Percentiles rank a stretch among this genome's conserved stretches.
Conservation (phyloP, 108 stramenopile genomes). For the Aureococcus anophagefferens region DNA sequence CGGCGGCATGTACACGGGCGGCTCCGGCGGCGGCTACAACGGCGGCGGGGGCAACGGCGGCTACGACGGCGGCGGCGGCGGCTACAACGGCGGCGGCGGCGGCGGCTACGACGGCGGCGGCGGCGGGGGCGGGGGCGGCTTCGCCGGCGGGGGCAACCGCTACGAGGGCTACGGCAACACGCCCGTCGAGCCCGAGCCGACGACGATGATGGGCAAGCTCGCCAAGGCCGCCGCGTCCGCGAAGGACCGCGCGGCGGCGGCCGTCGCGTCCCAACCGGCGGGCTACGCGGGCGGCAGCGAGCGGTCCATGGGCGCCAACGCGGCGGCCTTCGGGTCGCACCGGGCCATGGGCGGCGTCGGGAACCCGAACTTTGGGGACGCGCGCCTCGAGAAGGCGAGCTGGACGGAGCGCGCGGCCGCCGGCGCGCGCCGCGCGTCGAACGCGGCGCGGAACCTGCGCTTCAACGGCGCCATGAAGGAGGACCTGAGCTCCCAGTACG, state of each 20-base stretch:
- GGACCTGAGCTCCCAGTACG: not conserved
- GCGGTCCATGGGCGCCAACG: slow-evolving; percentile 4
- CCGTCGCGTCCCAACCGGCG: slow-evolving; percentile 22
- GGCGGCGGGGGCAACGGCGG: not conserved
- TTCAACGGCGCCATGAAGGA: not conserved
- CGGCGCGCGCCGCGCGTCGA: not conserved
- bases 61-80: too few species aligned
- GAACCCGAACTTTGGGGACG: slow-evolving; percentile 74
- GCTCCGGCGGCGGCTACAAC: not conserved
- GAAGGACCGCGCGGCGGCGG: slow-evolving; percentile 24
- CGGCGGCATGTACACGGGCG: too few species aligned
- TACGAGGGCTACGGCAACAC: not conserved
- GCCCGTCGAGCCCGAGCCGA: not conserved
- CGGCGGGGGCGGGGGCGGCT: not conserved
- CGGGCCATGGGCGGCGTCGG: slow-evolving; percentile 75
- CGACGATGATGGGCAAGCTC: not conserved
- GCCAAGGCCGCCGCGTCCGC: not conserved
- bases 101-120: not conserved
- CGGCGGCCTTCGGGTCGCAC: too few species aligned
- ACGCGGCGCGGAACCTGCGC: not conserved
- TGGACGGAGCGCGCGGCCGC: not conserved
- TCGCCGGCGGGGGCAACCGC: not conserved
- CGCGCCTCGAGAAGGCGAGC: slow-evolving; percentile 36
- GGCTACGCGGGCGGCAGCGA: slow-evolving; percentile 13
- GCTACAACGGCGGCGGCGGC: not conserved